Percentiles rank a stretch among this genome's conserved stretches.
Conservation (phyloP, 2,329 filamentous ascomycete species). For the Cylindrodendrum hubeiense region DNA sequence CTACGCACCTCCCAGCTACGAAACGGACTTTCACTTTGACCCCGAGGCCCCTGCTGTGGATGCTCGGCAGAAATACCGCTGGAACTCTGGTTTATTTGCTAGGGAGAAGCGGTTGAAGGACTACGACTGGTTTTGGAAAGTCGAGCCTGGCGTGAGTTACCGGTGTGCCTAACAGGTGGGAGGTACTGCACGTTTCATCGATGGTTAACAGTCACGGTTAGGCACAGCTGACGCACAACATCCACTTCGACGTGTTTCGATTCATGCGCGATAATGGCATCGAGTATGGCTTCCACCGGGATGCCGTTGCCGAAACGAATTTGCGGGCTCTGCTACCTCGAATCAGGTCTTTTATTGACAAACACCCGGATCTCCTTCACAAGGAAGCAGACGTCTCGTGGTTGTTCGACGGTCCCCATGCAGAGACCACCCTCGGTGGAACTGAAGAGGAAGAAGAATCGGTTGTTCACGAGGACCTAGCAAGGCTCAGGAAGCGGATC, state of each 20-base stretch:
- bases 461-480: constrained; percentile 21
- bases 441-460: constrained; percentile 19
- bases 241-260: constrained; percentile 88
- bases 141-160: constrained; percentile 69
- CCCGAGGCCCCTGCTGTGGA: constrained; percentile 17
- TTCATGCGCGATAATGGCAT: constrained; percentile 89
- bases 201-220: constrained; percentile 42
- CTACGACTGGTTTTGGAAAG: constrained; percentile 72
- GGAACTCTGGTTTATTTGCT: constrained; percentile 88
- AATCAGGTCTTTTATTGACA: constrained; percentile 59
- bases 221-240: constrained; percentile 67
- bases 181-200: not conserved
- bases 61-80: constrained; percentile 81
- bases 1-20: not conserved
- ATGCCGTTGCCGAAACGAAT: constrained; percentile 58
- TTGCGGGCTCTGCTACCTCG: constrained; percentile 59
- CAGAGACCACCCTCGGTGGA: not conserved
- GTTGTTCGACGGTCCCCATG: constrained; percentile 51
- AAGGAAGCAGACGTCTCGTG: constrained; percentile 62
- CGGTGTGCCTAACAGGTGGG: not conserved
- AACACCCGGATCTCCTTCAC: constrained; percentile 58
- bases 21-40: constrained; percentile 8
- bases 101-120: constrained; percentile 76
- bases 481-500: constrained; percentile 31
- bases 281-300: constrained; percentile 76